Evolutionary conservation across 352 stramenopile species (phyloP).

Genomic region (Globisporangium recalcitrans): DNA sequence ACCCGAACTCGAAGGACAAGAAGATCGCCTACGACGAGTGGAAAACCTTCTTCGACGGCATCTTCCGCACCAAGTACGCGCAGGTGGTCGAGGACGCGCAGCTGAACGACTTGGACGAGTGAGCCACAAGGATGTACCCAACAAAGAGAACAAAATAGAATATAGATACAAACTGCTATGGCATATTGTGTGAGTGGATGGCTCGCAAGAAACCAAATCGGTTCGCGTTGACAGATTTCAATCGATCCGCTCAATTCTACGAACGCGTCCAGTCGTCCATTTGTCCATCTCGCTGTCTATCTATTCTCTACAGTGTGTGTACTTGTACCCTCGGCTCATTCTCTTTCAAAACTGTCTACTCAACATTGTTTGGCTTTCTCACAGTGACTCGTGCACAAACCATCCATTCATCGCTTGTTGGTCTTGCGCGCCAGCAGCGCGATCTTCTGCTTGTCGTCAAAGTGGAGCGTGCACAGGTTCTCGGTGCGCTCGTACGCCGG

Average conservation of each 20-base stretch:
- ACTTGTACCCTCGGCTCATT: not conserved
- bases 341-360: not conserved
- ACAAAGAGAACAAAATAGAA: not conserved
- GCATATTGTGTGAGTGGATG: not conserved
- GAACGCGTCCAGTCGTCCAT: not conserved
- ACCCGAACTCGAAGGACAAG: constrained; percentile 51
- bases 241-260: not conserved
- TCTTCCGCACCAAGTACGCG: constrained; percentile 29
- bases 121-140: constrained; percentile 20
- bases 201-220: too few relatives aligned
- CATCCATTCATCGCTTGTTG: not conserved
- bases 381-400: too few relatives aligned
- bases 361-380: not conserved
- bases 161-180: not conserved
- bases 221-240: too few relatives aligned
- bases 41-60: constrained; percentile 43
- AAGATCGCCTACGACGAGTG: constrained; percentile 45
- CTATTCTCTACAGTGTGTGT: not conserved
- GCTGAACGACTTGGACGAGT: not conserved
- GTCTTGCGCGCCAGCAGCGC: not conserved
- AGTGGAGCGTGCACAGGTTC: constrained; percentile 50
- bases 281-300: not conserved
- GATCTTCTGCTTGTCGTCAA: constrained; percentile 20
- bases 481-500: constrained; percentile 50
- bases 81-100: constrained; percentile 9